A percentile compares a stretch with the other conserved stretches of the same genome.
Conservation (phyloP, 192 early-diverging fungal species). For the Gorgonomyces haynaldii region DNA sequence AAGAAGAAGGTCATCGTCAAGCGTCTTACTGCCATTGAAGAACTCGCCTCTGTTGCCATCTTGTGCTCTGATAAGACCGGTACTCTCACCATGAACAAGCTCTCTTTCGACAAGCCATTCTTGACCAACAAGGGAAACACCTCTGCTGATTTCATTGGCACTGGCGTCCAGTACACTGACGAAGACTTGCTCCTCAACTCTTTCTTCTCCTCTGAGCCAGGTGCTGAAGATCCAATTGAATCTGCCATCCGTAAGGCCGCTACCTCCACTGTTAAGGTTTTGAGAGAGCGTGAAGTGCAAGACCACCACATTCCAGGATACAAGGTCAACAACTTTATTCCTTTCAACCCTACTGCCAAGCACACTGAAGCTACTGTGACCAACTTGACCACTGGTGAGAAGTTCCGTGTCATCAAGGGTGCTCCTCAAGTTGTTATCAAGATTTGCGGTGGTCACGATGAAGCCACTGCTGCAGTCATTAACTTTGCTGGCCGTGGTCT, state of each 20-base stretch:
- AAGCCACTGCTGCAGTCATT: constrained; percentile 73
- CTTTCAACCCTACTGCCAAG: constrained; percentile 88
- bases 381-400: constrained; percentile 54
- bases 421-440: constrained; percentile 86
- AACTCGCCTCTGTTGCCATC: constrained; percentile 72
- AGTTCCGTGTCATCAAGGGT: constrained; percentile 86
- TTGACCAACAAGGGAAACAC: constrained; percentile 33
- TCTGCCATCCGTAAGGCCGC: constrained; percentile 72
- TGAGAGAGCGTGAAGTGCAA: constrained; percentile 48
- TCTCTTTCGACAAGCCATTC: constrained; percentile 78
- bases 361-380: constrained; percentile 81
- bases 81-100: constrained; percentile 84
- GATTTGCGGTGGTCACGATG: constrained; percentile 54
- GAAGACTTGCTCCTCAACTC: constrained; percentile 73
- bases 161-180: constrained; percentile 32
- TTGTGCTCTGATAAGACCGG: constrained; percentile 91
- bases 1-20: constrained; percentile 85
- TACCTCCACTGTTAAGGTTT: constrained; percentile 54
- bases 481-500: constrained; percentile 75
- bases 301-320: constrained; percentile 76
- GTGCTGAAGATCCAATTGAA: constrained; percentile 84
- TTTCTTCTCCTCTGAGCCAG: constrained; percentile 72
- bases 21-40: constrained; percentile 86
- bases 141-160: constrained; percentile 57
- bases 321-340: constrained; percentile 81